phyloP scores from a whole-genome alignment of 352 stramenopile species.

The Pilasporangium apinafurcum region DNA sequence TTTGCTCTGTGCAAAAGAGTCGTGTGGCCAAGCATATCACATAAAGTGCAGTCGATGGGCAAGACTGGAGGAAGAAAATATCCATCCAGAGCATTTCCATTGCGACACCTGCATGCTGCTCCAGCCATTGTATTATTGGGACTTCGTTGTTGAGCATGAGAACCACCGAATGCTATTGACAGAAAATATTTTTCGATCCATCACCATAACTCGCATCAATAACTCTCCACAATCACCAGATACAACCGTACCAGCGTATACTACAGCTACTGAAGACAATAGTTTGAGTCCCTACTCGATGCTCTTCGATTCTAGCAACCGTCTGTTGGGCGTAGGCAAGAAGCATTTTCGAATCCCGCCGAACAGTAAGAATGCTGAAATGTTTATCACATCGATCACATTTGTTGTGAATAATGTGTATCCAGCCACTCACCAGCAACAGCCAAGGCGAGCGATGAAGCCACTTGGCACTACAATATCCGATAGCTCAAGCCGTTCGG shows the following conservation, averaged over 20 bases:
- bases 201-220: constrained; percentile 18
- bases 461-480: neutral
- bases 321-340: constrained; percentile 38
- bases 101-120: constrained; percentile 34
- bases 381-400: constrained; percentile 32
- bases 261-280: neutral
- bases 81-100: constrained; percentile 24
- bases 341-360: constrained; percentile 36
- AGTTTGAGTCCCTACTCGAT: constrained; percentile 13
- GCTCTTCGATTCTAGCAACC: constrained; percentile 25
- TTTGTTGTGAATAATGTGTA: constrained; percentile 14
- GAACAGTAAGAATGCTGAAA: constrained; percentile 46
- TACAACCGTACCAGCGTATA: no score
- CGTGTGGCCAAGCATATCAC: constrained; percentile 58
- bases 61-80: constrained; percentile 17
- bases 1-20: constrained; percentile 36
- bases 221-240: no score
- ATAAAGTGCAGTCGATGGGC: constrained; percentile 63
- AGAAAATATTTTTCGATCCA: constrained; percentile 36
- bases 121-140: constrained; percentile 40
- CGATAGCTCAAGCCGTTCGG: constrained; percentile 5
- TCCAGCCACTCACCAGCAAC: constrained; percentile 26
- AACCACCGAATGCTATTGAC: constrained; percentile 32
- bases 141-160: constrained; percentile 52
- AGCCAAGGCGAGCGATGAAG: neutral